Evolutionary conservation across 225 moss, liverwort and hornwort species (phyloP).

Genomic region (Lunularia cruciata): DNA sequence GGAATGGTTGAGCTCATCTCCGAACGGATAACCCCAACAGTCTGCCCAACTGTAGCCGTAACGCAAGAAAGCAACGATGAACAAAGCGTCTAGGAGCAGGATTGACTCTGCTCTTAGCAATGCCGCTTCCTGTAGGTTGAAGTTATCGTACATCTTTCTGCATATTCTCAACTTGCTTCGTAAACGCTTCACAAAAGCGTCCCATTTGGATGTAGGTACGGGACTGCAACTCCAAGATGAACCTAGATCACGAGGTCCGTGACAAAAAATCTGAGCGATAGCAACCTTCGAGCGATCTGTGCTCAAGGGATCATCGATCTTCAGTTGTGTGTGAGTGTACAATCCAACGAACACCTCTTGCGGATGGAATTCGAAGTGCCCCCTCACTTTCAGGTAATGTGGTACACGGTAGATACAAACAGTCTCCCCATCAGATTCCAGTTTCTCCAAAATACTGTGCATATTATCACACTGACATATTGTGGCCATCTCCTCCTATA

Average conservation of each 20-base stretch:
- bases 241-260: too few species aligned
- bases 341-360: not conserved
- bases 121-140: not conserved
- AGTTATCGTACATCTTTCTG: too few species aligned
- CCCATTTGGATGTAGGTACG: too few species aligned
- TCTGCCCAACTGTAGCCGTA: not conserved
- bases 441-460: too few species aligned
- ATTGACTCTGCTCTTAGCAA: not conserved
- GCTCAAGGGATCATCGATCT: not conserved
- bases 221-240: too few species aligned
- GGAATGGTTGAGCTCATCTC: not conserved
- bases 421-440: not conserved
- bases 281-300: not conserved
- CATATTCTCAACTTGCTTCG: not conserved
- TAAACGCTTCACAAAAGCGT: too few species aligned
- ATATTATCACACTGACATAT: too few species aligned
- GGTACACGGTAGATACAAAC: not conserved
- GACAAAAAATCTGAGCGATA: not conserved
- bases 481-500: too few species aligned
- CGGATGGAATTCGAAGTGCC: not conserved
- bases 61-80: not conserved
- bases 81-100: conserved; percentile 9
- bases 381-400: not conserved
- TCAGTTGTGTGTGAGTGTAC: not conserved
- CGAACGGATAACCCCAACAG: not conserved